Base-by-base conservation (phyloP, 257 asterid genomes). In the Marsdenia floribunda region DNA sequence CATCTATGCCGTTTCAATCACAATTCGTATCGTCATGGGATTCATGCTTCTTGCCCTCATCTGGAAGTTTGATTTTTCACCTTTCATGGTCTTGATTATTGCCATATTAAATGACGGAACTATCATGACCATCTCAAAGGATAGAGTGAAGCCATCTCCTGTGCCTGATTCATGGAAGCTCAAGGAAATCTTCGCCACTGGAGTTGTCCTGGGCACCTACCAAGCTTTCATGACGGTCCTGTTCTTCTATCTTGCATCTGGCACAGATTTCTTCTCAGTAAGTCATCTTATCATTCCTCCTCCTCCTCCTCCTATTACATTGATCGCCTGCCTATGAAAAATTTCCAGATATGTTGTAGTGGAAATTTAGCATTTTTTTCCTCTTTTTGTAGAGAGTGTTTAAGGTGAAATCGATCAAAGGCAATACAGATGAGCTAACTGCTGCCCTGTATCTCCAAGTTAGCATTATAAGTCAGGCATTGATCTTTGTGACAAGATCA, bases 391-490 rank as follows among this genome's bases (percentile, higher is more conserved):
- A 92, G 97, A 76, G 79, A 5, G 49, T 26, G 0, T 93, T 93
- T 61, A 69, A 76, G 2, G 91, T 93, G 13, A 85, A 68, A 72
- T 86, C 96, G 44, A 76, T 93, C 73, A 84, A 90, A 73, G 69
- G 26, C 16, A 82, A 82, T 5, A 82, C 78, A 0, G 78, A 78
- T 19, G 93, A 89, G 86, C 90, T 90, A 26, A 90, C 84, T 5
- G 88, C 98, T 76, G 97, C 98, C 0, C 87, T 93, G 3, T 93
- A 93, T 83, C 98, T 93, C 73, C 98, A 93, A 93, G 98, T 93
- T 75, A 93, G 98, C 86, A 90, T 90, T 63, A 88, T 92, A 78
- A 92, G 97, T 73, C 97, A 92, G 74, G 97, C 97, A 33, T 90
- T 92, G 76, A 92, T 92, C 85, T 92, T 92, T 21, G 97, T 92